These are phyloP conservation scores for Vigna trinervia DNA, from an alignment of 306 rosid species.

Conservation along the genomic window DNA sequence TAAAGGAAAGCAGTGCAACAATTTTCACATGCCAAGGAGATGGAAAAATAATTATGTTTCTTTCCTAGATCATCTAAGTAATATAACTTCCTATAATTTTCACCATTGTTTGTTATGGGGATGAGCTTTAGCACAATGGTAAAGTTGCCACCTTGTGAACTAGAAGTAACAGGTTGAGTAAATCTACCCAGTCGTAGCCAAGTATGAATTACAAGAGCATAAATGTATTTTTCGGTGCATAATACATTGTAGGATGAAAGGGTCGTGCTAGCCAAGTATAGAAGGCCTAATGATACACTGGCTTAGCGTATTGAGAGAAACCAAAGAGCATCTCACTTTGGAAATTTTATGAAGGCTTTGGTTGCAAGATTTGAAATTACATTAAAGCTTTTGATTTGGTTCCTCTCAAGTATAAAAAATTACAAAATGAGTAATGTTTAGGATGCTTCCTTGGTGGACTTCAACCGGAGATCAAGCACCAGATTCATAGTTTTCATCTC, in stretches of 20 bases:
- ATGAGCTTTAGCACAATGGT: background rate
- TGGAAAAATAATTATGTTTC: background rate
- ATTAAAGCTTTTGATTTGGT: too few species aligned
- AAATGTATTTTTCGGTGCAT: too few species aligned
- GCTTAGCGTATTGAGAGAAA: too few species aligned
- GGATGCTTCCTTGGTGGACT: background rate
- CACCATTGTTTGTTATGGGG: constrained; percentile 1
- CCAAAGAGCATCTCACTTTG: too few species aligned
- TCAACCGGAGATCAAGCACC: background rate
- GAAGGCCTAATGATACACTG: too few species aligned
- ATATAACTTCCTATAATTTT: background rate
- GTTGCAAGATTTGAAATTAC: too few species aligned
- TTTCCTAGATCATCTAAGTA: constrained; percentile 8
- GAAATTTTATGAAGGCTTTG: too few species aligned
- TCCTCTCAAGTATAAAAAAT: too few species aligned
- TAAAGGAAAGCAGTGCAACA: constrained; percentile 28
- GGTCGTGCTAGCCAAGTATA: too few species aligned
- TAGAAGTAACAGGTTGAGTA: background rate
- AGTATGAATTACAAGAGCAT: too few species aligned
- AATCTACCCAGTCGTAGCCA: too few species aligned
- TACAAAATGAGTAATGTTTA: background rate
- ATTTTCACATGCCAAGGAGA: constrained; percentile 5
- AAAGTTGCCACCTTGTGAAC: background rate
- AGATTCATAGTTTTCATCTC: background rate
- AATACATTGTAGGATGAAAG: too few species aligned